phyloP scores from a whole-genome alignment of 2,329 filamentous ascomycete species.

The Cladosporium cucumerinum region DNA sequence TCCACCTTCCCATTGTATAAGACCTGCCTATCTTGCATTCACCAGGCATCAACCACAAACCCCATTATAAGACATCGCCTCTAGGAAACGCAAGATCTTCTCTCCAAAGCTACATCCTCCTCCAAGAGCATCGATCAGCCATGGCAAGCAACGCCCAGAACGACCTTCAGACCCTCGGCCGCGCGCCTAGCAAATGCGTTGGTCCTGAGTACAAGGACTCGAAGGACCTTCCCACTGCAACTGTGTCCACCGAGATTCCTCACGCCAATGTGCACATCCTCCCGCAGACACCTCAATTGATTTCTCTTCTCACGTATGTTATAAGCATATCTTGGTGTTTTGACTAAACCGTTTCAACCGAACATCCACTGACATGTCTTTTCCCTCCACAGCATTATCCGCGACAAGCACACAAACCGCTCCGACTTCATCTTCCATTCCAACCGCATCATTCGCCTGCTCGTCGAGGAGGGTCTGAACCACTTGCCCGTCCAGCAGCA shows the following conservation, averaged over 20 bases:
- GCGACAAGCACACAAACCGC: slow-evolving; percentile 81
- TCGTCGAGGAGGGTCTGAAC: slow-evolving; percentile 96
- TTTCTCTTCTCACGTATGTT: slow-evolving; percentile 92
- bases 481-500: slow-evolving; percentile 90
- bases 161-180: slow-evolving; percentile 23
- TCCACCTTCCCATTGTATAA: background rate
- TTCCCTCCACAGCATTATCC: slow-evolving; percentile 72
- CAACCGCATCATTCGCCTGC: slow-evolving; percentile 91
- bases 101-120: background rate
- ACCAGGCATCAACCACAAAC: background rate
- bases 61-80: background rate
- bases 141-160: slow-evolving; percentile 17
- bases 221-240: slow-evolving; percentile 66
- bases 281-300: slow-evolving; percentile 91
- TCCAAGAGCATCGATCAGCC: background rate
- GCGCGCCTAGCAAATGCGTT: slow-evolving; percentile 58
- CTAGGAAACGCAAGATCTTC: background rate
- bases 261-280: slow-evolving; percentile 88
- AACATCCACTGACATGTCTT: slow-evolving; percentile 1
- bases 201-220: slow-evolving; percentile 76
- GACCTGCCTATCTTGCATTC: background rate
- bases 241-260: slow-evolving; percentile 76
- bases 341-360: background rate
- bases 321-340: background rate
- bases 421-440: slow-evolving; percentile 99